Percentiles rank a stretch among this genome's conserved stretches.
These are phyloP conservation scores for Pulveroboletus ravenelii DNA, from an alignment of 768 basidiomycete genomes.

Conservation along the genomic window DNA sequence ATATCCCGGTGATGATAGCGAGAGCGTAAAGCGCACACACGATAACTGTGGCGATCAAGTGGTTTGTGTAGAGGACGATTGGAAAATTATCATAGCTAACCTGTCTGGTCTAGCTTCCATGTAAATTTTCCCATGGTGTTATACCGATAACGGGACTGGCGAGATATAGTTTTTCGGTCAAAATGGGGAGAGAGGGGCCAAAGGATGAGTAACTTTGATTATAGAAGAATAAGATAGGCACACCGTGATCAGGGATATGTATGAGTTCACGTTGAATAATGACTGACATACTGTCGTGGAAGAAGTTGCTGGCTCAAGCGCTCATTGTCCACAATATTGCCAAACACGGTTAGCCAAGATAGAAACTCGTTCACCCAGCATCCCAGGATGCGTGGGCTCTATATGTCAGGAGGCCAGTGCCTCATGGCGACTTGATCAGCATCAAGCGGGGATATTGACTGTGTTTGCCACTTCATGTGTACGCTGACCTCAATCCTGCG, in stretches of 20 bases:
- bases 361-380: no score
- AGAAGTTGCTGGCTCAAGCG: no score
- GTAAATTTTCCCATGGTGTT: neutral
- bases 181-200: no score
- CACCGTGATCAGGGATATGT: neutral
- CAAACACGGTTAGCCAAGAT: no score
- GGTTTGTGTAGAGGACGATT: neutral
- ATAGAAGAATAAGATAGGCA: no score
- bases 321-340: neutral
- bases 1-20: neutral
- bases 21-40: neutral
- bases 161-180: neutral
- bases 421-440: neutral
- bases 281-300: neutral
- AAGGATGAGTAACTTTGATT: no score
- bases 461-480: neutral
- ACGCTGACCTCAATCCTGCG: neutral
- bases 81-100: neutral
- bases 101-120: neutral
- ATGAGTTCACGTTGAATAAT: neutral
- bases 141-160: neutral
- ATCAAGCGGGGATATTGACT: neutral
- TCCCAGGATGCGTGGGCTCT: neutral
- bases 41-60: neutral
- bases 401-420: neutral